Evolutionary conservation across 1,284 basidiomycete species (phyloP).

Genomic region (Ganoderma leucocontextum): DNA sequence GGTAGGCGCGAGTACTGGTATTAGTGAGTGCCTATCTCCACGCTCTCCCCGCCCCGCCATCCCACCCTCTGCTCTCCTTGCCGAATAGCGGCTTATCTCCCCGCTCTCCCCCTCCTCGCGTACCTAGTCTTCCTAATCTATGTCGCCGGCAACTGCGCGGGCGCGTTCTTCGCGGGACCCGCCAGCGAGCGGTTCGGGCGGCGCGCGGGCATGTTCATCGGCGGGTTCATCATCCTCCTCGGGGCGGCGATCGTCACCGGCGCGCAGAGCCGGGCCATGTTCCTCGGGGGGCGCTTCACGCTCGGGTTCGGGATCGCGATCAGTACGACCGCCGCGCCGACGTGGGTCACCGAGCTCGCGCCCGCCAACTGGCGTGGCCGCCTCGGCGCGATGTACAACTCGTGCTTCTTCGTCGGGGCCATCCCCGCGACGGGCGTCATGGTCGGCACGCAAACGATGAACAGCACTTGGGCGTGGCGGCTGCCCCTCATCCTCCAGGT

Average conservation of each 20-base stretch:
- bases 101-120: neutral
- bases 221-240: constrained; percentile 21
- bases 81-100: constrained; percentile 6
- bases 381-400: constrained; percentile 25
- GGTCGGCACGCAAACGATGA: constrained; percentile 22
- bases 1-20: constrained; percentile 20
- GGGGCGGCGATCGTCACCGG: constrained; percentile 19
- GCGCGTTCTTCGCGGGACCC: constrained; percentile 23
- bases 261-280: constrained; percentile 21
- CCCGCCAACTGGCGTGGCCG: constrained; percentile 28
- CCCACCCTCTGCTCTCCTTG: neutral
- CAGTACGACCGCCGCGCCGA: constrained; percentile 25
- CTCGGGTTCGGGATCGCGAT: constrained; percentile 28
- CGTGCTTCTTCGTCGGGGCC: constrained; percentile 21
- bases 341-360: constrained; percentile 23
- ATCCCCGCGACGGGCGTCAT: constrained; percentile 27
- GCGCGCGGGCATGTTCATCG: constrained; percentile 21
- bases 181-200: constrained; percentile 21
- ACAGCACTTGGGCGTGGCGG: constrained; percentile 28
- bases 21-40: constrained; percentile 14
- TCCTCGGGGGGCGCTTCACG: constrained; percentile 24
- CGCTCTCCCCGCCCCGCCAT: too few relatives aligned
- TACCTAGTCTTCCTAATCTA: constrained; percentile 24
- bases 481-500: constrained; percentile 25
- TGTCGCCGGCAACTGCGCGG: constrained; percentile 19